Base-by-base conservation (phyloP, 225 moss, liverwort and hornwort species). In the Straminergon stramineum region DNA sequence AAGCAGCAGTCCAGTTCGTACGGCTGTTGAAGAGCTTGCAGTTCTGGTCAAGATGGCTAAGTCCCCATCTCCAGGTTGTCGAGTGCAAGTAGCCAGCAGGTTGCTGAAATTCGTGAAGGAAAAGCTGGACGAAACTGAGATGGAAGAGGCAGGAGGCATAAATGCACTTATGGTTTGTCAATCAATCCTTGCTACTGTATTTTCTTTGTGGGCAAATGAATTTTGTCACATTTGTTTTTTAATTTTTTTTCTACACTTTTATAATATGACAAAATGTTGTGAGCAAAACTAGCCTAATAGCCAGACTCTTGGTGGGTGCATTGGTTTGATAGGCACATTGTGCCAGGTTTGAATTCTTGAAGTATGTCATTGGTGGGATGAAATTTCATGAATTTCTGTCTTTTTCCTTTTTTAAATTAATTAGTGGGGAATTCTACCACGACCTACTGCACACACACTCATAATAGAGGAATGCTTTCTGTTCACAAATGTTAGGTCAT, bases 111-210 rank as follows among this genome's bases (percentile, higher is more conserved):
- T 64, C 60, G 87, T 92, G 9, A 20, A 16, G 75, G 90, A 75
- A 18, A 71, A 53, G 31, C 51, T 30, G 43, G 55, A 85, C 64
- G 17, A 65, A 35, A 51, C 31, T 52, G 92, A 88, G n/a, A 81
- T 91, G 41, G 77, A 85, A 71, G 75, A 68, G 51, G 70, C 86
- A 30, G 90, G 87, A 86, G 91, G 70, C 53, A 61, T 91, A 43
- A 20, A 52, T 66, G 91, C 88, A 60, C 91, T 94, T 73, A 41
- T 87, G 92, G 94, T 93, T 87, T 27, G 89, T 88, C 58, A 61
- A 86, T 76, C 60, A 83, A 79, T 82, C 37, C 89, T 91, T 69
- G 45, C 77, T 77, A 21, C 64, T 77, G 22, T 22, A 22, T 86
- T 53, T 63, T 62, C 45, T 52, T 62, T 52, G 16, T 3, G 18